Conservation (phyloP, 257 asterid genomes). For the Asclepias syriaca region DNA sequence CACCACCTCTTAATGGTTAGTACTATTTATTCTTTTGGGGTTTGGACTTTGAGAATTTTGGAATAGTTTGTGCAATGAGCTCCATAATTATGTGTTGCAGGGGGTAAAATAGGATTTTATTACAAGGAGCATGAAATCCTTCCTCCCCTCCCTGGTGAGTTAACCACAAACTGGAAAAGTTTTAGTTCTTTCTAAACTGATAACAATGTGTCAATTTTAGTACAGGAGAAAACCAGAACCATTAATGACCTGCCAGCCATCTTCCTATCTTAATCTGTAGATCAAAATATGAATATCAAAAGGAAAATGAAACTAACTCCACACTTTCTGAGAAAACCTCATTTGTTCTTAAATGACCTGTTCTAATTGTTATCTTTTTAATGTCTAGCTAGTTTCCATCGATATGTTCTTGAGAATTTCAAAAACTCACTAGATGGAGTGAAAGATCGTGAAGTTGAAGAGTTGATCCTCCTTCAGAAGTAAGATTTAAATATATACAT, state of each 20-base stretch:
- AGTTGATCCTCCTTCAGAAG: conserved; percentile 81
- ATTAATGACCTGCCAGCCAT: background rate
- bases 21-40: background rate
- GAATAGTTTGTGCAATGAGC: background rate
- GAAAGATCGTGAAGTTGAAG: conserved; percentile 47
- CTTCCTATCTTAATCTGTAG: background rate
- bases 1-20: conserved; percentile 76
- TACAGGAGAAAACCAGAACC: background rate
- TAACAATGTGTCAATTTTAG: background rate
- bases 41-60: background rate
- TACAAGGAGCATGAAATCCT: conserved; percentile 83
- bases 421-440: conserved; percentile 44
- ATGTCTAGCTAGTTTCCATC: conserved; percentile 62
- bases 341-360: background rate
- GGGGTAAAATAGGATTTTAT: conserved; percentile 84
- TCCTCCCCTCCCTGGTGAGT: conserved; percentile 84
- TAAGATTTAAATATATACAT: conserved; percentile 1
- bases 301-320: background rate
- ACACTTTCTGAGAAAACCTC: background rate
- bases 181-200: conserved; percentile 5
- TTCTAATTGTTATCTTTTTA: background rate
- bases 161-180: background rate
- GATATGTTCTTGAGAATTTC: conserved; percentile 60
- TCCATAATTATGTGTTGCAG: conserved; percentile 27
- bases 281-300: background rate